Evolutionary conservation across 23 red algal species (phyloP).

Genomic region (Gracilaria vermiculophylla): DNA sequence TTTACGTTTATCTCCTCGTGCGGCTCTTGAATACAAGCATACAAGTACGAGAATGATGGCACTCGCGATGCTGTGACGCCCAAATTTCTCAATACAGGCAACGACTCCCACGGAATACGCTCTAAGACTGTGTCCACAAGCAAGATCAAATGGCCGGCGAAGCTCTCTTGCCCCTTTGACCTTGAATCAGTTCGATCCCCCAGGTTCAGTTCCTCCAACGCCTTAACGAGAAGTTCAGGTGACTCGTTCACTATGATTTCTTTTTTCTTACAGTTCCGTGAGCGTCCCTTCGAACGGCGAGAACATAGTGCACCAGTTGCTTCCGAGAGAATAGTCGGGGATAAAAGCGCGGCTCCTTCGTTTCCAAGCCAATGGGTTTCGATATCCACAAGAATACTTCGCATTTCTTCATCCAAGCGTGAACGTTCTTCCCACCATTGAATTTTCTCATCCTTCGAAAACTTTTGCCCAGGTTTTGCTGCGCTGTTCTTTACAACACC

Average conservation of each 20-base stretch:
- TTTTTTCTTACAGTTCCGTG: background rate
- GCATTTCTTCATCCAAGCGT: conserved; percentile 32
- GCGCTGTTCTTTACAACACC: conserved; percentile 1
- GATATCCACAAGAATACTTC: conserved; percentile 20
- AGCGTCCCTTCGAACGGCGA: background rate
- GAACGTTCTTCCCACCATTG: conserved; percentile 56
- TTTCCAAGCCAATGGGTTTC: conserved; percentile 53
- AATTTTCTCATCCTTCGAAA: conserved; percentile 41
- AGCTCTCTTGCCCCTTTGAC: too few relatives aligned
- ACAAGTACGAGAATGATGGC: conserved; percentile 48
- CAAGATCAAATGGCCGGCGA: conserved; percentile 29
- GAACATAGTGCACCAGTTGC: background rate
- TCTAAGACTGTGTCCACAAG: conserved; percentile 50
- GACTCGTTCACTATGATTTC: background rate
- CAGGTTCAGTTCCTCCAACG: background rate
- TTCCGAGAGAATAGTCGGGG: background rate
- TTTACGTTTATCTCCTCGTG: background rate
- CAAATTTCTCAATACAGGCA: conserved; percentile 27
- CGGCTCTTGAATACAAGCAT: background rate
- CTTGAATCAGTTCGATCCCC: background rate
- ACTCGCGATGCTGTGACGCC: conserved; percentile 15
- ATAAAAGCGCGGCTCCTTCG: background rate
- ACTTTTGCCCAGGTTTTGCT: conserved; percentile 32
- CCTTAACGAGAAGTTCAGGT: background rate
- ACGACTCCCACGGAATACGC: conserved; percentile 68